A percentile compares a stretch with the other conserved stretches of the same genome.
phyloP scores from a whole-genome alignment of 1,284 basidiomycete species.

The Malassezia brasiliensis region DNA sequence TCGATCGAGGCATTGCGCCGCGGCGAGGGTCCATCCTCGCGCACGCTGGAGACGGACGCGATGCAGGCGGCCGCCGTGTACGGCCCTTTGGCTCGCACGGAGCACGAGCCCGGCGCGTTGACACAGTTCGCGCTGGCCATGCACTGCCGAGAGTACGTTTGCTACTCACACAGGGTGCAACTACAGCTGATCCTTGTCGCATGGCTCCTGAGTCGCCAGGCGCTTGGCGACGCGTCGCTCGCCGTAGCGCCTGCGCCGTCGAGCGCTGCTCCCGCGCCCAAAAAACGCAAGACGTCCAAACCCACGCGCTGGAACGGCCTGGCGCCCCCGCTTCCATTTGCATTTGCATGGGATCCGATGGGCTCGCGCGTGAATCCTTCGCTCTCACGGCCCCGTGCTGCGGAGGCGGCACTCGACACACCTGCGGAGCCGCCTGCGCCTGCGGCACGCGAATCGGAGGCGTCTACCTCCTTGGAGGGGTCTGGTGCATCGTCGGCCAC shows the following conservation, averaged over 20 bases:
- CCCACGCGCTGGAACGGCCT: conserved; percentile 6
- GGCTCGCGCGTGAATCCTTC: too few relatives aligned
- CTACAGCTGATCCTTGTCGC: conserved; percentile 9
- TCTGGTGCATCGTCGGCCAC: too few relatives aligned
- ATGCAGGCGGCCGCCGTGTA: background rate
- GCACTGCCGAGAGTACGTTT: conserved; percentile 9
- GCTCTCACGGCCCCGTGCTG: too few relatives aligned
- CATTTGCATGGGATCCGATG: conserved; percentile 4
- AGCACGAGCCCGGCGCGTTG: background rate
- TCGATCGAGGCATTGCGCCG: background rate
- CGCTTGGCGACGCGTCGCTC: background rate
- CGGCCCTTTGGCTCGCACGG: conserved; percentile 2
- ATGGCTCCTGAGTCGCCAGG: background rate
- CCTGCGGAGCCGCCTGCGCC: too few relatives aligned
- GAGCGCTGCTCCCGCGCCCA: background rate
- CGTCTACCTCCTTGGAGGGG: too few relatives aligned
- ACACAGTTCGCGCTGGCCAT: conserved; percentile 5
- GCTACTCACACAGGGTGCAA: conserved; percentile 7
- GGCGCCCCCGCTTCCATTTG: background rate
- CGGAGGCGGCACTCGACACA: too few relatives aligned
- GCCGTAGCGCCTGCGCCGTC: background rate
- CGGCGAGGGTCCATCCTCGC: background rate
- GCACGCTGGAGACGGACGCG: background rate
- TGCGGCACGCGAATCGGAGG: too few relatives aligned
- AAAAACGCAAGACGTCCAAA: conserved; percentile 5